phyloP scores from a whole-genome alignment of 1,284 basidiomycete genomes.

The Sporisorium exsertum region DNA sequence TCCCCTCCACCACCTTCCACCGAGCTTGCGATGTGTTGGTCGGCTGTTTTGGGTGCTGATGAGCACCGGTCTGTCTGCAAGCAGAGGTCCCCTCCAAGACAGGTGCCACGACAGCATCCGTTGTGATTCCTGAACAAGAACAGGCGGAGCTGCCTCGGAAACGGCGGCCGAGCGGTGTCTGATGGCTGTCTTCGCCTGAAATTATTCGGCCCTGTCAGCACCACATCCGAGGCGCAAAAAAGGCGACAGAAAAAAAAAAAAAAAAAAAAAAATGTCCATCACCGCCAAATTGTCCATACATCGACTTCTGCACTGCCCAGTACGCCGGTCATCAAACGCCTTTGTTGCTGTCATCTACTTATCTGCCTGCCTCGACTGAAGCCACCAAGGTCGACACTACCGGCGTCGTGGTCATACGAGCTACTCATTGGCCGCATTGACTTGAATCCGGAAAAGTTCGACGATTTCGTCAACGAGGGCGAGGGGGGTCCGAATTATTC shows the following conservation, averaged over 20 bases:
- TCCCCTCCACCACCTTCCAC: too few species aligned
- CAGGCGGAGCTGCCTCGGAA: background rate
- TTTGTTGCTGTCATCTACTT: too few species aligned
- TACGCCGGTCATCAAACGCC: background rate
- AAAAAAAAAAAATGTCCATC: slow-evolving; percentile 31
- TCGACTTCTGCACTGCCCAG: slow-evolving; percentile 3
- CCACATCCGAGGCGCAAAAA: slow-evolving; percentile 12
- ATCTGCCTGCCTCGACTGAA: too few species aligned
- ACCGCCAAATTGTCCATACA: slow-evolving; percentile 19
- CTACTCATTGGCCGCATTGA: background rate
- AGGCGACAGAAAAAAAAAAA: background rate
- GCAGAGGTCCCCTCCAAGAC: background rate
- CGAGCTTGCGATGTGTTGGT: background rate
- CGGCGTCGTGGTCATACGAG: background rate
- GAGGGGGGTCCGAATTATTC: background rate
- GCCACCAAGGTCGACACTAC: too few species aligned
- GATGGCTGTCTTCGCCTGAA: too few species aligned
- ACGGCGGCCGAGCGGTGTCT: slow-evolving; percentile 1
- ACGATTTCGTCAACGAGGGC: background rate
- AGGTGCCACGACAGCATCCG: background rate
- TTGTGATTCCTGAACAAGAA: background rate
- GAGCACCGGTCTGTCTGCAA: too few species aligned
- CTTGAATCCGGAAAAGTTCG: background rate
- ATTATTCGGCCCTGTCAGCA: slow-evolving; percentile 3
- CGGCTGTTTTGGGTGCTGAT: background rate